Evolutionary conservation across 2,329 filamentous ascomycete species (phyloP).

Genomic region (Pseudogymnoascus sp.): DNA sequence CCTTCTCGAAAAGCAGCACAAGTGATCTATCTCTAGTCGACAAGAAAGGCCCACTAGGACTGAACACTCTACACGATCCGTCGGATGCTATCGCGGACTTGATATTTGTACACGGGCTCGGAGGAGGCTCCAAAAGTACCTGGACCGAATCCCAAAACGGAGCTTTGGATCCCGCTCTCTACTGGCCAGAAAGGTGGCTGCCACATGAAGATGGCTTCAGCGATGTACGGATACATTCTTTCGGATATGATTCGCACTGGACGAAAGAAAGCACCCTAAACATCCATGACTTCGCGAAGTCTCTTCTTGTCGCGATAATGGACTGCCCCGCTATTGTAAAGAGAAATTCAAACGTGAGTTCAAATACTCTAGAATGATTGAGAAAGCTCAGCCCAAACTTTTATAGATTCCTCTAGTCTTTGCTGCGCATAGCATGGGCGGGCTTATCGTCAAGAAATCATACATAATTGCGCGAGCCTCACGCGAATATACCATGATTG

Average conservation of each 20-base stretch:
- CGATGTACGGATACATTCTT: conserved; percentile 29
- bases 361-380: conserved; percentile 12
- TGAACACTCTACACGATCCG: neutral
- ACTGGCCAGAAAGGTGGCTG: conserved; percentile 33
- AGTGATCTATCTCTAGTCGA: neutral
- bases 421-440: neutral
- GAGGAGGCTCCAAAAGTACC: conserved; percentile 31
- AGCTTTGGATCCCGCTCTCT: conserved; percentile 13
- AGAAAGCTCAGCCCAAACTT: neutral
- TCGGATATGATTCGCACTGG: conserved; percentile 18
- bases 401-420: neutral
- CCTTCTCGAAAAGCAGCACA: neutral
- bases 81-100: conserved; percentile 23
- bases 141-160: conserved; percentile 25
- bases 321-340: conserved; percentile 9
- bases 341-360: neutral
- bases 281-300: conserved; percentile 15
- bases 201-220: conserved; percentile 26
- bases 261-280: conserved; percentile 14
- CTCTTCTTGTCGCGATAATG: conserved; percentile 25
- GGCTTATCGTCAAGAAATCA: conserved; percentile 30
- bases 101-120: conserved; percentile 36
- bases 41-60: neutral
- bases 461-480: conserved; percentile 21
- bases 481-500: conserved; percentile 13